Conservation (phyloP, 1,284 basidiomycete species). For the Trichosporon asahii region DNA sequence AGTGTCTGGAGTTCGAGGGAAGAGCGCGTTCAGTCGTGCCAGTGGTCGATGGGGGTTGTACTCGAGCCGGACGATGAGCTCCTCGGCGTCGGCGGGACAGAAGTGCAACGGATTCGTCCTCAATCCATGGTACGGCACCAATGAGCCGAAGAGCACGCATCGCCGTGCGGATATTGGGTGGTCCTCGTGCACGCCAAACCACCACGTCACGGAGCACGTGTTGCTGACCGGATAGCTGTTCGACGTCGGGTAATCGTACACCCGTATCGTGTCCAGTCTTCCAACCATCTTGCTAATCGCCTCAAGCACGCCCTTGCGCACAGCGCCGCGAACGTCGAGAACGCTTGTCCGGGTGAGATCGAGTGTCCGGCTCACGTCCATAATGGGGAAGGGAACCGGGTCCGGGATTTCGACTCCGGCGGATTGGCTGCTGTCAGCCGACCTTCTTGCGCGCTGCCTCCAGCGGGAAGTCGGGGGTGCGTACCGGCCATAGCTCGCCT, state of each 20-base stretch:
- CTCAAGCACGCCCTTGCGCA: not conserved
- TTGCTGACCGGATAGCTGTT: not conserved
- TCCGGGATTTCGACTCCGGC: not conserved
- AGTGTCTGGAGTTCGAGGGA: not conserved
- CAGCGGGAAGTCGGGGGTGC: not conserved
- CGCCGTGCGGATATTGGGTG: not conserved
- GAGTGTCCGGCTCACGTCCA: not conserved
- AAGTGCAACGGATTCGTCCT: not conserved
- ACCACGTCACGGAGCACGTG: not conserved
- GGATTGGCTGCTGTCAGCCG: not conserved
- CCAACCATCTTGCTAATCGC: not conserved
- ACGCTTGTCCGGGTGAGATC: not conserved
- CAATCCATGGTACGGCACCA: not conserved
- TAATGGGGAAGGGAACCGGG: not conserved
- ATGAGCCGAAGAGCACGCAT: not conserved
- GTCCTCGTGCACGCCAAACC: not conserved
- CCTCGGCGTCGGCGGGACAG: not conserved
- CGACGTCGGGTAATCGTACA: not conserved
- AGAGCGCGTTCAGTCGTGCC: not conserved
- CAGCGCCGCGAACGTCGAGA: not conserved
- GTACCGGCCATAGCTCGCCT: not conserved
- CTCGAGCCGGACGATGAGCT: not conserved
- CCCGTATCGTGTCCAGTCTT: not conserved
- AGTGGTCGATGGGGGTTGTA: not conserved
- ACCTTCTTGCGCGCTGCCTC: not conserved